phyloP scores from a whole-genome alignment of 148 eudicot species.

The Polygonum aviculare region DNA sequence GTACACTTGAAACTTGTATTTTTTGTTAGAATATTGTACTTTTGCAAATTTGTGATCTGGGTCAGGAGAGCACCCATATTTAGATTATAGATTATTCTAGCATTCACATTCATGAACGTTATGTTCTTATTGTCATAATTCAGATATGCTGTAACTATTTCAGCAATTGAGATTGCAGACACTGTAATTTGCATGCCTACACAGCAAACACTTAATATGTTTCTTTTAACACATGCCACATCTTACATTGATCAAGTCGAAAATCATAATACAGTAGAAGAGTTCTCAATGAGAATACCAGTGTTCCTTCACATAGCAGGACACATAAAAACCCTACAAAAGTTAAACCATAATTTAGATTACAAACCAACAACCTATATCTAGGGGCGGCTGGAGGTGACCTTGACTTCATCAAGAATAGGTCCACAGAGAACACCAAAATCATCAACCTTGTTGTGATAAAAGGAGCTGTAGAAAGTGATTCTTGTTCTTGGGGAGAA shows the following conservation, averaged over 20 bases:
- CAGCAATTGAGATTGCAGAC: background rate
- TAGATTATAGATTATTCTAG: background rate
- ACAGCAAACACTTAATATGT: background rate
- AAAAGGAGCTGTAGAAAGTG: slow-evolving; percentile 69
- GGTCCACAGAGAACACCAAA: slow-evolving; percentile 76
- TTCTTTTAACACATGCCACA: background rate
- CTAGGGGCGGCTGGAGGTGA: slow-evolving; percentile 13
- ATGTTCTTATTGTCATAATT: background rate
- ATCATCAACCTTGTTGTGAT: slow-evolving; percentile 51
- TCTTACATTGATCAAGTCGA: background rate
- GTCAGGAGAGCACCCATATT: background rate
- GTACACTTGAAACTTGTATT: background rate
- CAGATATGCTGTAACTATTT: background rate
- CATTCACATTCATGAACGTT: background rate
- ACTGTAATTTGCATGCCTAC: background rate
- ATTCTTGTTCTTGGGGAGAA: slow-evolving; percentile 38
- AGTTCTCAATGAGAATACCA: background rate
- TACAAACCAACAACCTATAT: background rate
- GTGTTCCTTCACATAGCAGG: background rate
- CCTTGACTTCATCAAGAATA: slow-evolving; percentile 60
- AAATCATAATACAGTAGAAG: background rate
- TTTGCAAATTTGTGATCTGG: background rate
- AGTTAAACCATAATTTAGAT: background rate
- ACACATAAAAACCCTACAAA: slow-evolving; percentile 6
- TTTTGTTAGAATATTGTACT: background rate